Evolutionary conservation across 1,284 basidiomycete species (phyloP), one percentile per base, ranked within the genome.

Genomic region (Trichosporon inkin): DNA sequence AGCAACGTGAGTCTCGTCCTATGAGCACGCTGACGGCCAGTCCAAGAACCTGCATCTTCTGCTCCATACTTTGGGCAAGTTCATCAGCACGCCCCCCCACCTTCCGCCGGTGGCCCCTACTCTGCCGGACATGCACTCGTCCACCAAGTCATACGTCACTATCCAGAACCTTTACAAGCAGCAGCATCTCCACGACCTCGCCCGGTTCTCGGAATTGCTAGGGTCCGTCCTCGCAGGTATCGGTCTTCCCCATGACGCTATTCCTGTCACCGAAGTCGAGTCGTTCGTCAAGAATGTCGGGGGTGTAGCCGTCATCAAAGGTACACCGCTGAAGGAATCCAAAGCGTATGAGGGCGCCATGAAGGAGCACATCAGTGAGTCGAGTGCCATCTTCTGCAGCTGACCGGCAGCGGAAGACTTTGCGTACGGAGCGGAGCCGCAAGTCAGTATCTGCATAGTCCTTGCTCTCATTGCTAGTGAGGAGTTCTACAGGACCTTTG

Each of bases 81-180:
- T 81, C 62, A 38, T 78, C 63, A 37, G 74, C 76, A 35, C 81
- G 81, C 62, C 65, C 77, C 81, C 71, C 0, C 59, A 68, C 19
- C 83, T 85, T 10, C 74, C 85, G 6, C 87, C 87, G 0, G 78
- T 87, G 14, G 81, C 84, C 0, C 80, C 85, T 2, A 84, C 90
- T 0, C 81, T 99, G 1, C 95, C 95, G 0, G 95, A 99, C 78
- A 97, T 99, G 90, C 95, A 96, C 75, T 87, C 94, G 4, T 88
- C 88, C 67, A 96, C 94, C 0, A 75, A 81, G 38, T 84, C 84
- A 59, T 99, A 97, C 73, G 70, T 80, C 56, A 64, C 68, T 6
- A 68, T 79, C 6, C 77, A 79, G 58, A 74, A 72, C 49, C 64
- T 80, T 7, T 78, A 78, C 68, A 75, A 76, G 61, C 59, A 68